Evolutionary conservation across 805 yeast genomes (phyloP).

Genomic region (Barnettozyma botsteinii): DNA sequence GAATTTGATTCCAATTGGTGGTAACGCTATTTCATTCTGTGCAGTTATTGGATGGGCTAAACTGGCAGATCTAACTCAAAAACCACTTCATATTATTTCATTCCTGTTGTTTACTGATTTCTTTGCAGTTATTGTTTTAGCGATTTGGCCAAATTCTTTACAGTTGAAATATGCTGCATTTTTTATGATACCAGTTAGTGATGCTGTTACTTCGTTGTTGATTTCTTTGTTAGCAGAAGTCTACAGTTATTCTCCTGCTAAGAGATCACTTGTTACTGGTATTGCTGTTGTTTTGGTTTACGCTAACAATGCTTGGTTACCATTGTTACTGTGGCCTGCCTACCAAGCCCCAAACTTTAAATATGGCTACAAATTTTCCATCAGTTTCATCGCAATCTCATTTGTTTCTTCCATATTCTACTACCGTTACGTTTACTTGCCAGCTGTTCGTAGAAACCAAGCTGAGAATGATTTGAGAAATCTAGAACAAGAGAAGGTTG

Average conservation of each 20-base stretch:
- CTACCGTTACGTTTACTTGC: not conserved
- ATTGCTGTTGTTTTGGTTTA: constrained; percentile 39
- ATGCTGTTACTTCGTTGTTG: constrained; percentile 10
- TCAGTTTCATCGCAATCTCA: constrained; percentile 1
- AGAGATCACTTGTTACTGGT: constrained; percentile 36
- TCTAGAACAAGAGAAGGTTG: not conserved
- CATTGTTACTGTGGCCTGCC: constrained; percentile 38
- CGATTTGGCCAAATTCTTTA: constrained; percentile 10
- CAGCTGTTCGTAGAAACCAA: not conserved
- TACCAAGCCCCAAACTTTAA: constrained; percentile 38
- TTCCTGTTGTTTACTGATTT: constrained; percentile 5
- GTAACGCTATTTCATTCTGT: constrained; percentile 13
- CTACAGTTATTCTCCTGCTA: constrained; percentile 30
- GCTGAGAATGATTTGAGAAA: not conserved
- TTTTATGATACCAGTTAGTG: constrained; percentile 12
- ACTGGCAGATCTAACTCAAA: constrained; percentile 12
- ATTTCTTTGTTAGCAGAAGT: constrained; percentile 16
- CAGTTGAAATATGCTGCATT: constrained; percentile 13
- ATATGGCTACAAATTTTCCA: constrained; percentile 29
- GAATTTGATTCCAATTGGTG: constrained; percentile 21
- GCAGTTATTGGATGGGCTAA: constrained; percentile 13
- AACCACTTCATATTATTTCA: constrained; percentile 5
- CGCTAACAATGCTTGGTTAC: constrained; percentile 39
- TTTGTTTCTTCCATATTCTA: not conserved
- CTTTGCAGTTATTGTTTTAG: constrained; percentile 8